A percentile compares a stretch with the other conserved stretches of the same genome.
Conservation (phyloP, 2,329 filamentous ascomycete species). For the Aspergillus terreus region DNA sequence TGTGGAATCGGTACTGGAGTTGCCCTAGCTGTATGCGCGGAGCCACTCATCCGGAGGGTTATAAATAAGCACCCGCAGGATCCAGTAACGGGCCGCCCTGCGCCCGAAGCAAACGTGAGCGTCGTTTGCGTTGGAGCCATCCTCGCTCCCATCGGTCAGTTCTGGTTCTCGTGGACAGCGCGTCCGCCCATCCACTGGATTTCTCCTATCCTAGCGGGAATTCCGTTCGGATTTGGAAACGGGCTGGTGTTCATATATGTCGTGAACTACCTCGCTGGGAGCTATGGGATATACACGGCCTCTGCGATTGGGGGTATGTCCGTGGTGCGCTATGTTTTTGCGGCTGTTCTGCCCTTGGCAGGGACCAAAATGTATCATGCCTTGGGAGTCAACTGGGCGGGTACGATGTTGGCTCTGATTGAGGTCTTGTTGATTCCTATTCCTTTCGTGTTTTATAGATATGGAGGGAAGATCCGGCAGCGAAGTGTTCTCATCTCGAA, state of each 20-base stretch:
- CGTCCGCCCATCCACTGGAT: conserved; percentile 71
- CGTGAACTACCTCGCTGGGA: conserved; percentile 68
- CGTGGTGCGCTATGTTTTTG: conserved; percentile 64
- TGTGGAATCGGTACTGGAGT: conserved; percentile 53
- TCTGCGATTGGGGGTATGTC: conserved; percentile 70
- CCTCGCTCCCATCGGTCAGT: conserved; percentile 66
- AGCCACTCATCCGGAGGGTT: conserved; percentile 65
- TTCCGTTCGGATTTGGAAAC: conserved; percentile 70
- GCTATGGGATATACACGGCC: conserved; percentile 70
- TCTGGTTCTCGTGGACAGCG: conserved; percentile 77
- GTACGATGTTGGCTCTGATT: conserved; percentile 50
- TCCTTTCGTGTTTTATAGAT: conserved; percentile 44
- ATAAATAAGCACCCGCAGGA: conserved; percentile 67
- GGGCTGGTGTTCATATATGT: conserved; percentile 70
- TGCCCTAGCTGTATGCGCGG: conserved; percentile 44
- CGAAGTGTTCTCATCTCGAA: conserved; percentile 19
- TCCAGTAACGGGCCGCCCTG: conserved; percentile 52
- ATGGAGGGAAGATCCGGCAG: conserved; percentile 33
- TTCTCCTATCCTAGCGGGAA: conserved; percentile 64
- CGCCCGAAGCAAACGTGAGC: conserved; percentile 70
- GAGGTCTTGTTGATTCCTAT: conserved; percentile 31
- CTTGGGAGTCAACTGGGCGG: conserved; percentile 68
- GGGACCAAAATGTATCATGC: conserved; percentile 63
- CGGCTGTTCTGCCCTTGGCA: conserved; percentile 65
- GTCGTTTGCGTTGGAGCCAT: conserved; percentile 70